phyloP scores from a whole-genome alignment of 2,329 filamentous ascomycete species.

The Aspergillus sclerotialis region DNA sequence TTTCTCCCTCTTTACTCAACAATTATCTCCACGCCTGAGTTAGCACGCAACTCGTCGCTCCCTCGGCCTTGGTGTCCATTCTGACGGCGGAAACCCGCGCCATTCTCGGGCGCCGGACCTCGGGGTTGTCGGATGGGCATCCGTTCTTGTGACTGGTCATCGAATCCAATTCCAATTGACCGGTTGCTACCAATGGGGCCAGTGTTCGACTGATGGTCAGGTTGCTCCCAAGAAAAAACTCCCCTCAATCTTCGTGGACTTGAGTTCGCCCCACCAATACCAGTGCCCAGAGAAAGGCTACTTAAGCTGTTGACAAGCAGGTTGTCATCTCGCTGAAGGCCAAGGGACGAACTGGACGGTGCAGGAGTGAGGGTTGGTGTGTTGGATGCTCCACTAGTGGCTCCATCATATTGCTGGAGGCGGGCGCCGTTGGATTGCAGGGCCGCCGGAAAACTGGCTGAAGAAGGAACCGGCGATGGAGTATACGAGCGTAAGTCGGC shows the following conservation, averaged over 20 bases:
- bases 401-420: conserved; percentile 51
- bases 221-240: conserved; percentile 55
- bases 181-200: conserved; percentile 60
- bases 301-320: conserved; percentile 58
- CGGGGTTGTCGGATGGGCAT: conserved; percentile 56
- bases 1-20: conserved; percentile 46
- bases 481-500: conserved; percentile 93
- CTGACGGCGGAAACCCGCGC: conserved; percentile 51
- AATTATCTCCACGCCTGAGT: conserved; percentile 56
- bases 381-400: conserved; percentile 52
- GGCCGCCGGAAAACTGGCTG: conserved; percentile 73
- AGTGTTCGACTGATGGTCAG: conserved; percentile 41
- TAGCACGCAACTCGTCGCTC: conserved; percentile 57
- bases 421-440: conserved; percentile 57
- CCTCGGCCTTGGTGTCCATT: conserved; percentile 57
- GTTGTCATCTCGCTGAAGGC: conserved; percentile 48
- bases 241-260: conserved; percentile 55
- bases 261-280: conserved; percentile 36
- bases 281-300: conserved; percentile 51
- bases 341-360: conserved; percentile 41
- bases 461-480: conserved; percentile 83
- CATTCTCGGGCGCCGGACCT: conserved; percentile 54
- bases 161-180: conserved; percentile 53
- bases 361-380: conserved; percentile 62
- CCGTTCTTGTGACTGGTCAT: conserved; percentile 48